Base-by-base conservation (phyloP, 2,329 filamentous ascomycete species). In the Ophiostoma ips region DNA sequence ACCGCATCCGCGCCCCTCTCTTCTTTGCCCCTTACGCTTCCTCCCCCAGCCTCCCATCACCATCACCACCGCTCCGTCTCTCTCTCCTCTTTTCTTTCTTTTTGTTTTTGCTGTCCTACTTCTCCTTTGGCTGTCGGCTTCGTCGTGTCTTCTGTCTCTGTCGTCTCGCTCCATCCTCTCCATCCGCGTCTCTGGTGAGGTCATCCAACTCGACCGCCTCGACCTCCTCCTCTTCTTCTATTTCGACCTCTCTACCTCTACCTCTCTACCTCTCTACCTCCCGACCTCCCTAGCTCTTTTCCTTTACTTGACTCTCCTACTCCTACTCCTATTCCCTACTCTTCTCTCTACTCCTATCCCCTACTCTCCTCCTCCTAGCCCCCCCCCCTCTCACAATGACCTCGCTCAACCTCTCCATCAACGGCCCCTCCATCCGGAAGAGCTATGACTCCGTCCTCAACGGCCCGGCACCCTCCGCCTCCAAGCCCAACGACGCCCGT, bases 381-480 rank as follows among this genome's bases (percentile, higher is more conserved):
- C n/a, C n/a, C n/a, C n/a, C n/a, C n/a, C n/a, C n/a, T n/a, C n/a
- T n/a, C 33, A 16, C 41, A 40, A 92, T 92, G 86, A 81, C 86
- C 54, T 84, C 85, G 53, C 72, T 89, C 58, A 89, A 89, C 61
- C 73, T 87, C 50, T 89, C 85, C 55, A 79, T 77, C 63, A 86
- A 88, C 64, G 84, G 84, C 12, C 80, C 83, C 56, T 87, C 81
- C 53, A 95, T 96, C 60, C 86, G 84, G 69, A 87, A 82, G 69
- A 87, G 83, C 73, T 87, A 80, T 63, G 71, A 72, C 59, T 71
- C 70, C 47, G 75, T 80, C 54, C 66, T 79, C 59, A 77, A 75
- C 58, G 71, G 70, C 53, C 64, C 69, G 45, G 63, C 69, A 48
- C 64, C 69, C 24, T 68, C 72, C 33, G 71, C 74, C 34, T 73